Evolutionary conservation across 2,329 filamentous ascomycete species (phyloP), one percentile per base, ranked within the genome.

Genomic region (Cyanodermella asteris): DNA sequence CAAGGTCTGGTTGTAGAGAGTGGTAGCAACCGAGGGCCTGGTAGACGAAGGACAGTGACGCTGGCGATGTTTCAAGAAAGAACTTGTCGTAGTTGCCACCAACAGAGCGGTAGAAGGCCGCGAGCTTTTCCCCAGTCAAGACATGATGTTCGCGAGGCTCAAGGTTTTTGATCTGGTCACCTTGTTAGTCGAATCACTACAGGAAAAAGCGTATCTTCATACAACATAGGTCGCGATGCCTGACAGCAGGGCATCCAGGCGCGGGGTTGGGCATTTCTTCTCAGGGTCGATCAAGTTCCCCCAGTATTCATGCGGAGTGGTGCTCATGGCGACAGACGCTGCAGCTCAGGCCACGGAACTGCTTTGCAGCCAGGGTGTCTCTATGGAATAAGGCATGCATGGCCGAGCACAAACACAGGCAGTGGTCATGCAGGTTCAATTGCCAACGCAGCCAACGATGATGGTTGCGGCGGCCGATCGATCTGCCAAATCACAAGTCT

Each of bases 21-120:
- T 94, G 84, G 38, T 81, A 75, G 45, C 84, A 93, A 37, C 84
- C 87, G 25, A 91, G 66, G 6, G 76, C 76, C 41, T 80, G 75
- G 59, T 90, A 94, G 35, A 93, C 87, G 51, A 80, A 90, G 15
- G 82, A 87, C 33, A 97, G 70, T 21, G 73, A 72, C 18, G 67
- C 55, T 31, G 71, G 53, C 12, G 74, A 70, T 17, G 74, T 77
- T 3, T 72, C 61, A 20, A 84, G 56, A 45, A 94, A 94, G 27
- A 94, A 64, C 13, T 61, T 51, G 43, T 84, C 75, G 46, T 75
- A 80, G 40, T 82, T 64, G 22, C 72, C 72, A 28, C 74, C 76
- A 10, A 78, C 72, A 15, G 60, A 55, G 41, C 66, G 68, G 49
- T 84, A 84, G 43, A 81, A 84, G 19, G 63, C 56, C n/a, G 75